phyloP scores from a whole-genome alignment of 2,329 filamentous ascomycete species.

The Colletotrichum sp. region DNA sequence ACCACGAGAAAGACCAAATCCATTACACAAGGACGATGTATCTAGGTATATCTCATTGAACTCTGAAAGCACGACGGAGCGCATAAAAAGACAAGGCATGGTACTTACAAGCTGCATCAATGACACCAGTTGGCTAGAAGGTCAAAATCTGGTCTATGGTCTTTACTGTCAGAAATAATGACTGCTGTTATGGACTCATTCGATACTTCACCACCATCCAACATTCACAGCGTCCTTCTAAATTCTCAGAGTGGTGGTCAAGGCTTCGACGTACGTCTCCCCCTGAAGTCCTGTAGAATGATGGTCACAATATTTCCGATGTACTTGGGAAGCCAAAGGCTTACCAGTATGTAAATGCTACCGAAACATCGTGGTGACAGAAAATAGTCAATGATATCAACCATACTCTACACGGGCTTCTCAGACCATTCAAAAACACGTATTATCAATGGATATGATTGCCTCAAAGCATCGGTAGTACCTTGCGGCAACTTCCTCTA shows the following conservation, averaged over 20 bases:
- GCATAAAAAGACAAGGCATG: too few species aligned
- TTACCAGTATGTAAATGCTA: not conserved
- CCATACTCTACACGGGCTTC: not conserved
- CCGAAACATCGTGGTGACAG: not conserved
- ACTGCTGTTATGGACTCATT: not conserved
- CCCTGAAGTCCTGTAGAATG: too few species aligned
- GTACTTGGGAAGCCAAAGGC: not conserved
- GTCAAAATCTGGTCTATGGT: not conserved
- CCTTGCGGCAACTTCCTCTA: not conserved
- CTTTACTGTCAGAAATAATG: not conserved
- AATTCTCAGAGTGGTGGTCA: not conserved
- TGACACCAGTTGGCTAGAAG: not conserved
- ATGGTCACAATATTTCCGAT: too few species aligned
- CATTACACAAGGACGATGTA: not conserved
- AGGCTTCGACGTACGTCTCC: not conserved
- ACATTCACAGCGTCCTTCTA: not conserved
- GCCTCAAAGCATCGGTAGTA: not conserved
- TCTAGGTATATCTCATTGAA: not conserved
- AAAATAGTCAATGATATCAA: not conserved
- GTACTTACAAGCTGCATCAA: not conserved
- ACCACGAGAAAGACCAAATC: not conserved
- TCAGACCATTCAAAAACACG: not conserved
- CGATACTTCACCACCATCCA: not conserved
- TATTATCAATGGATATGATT: not conserved
- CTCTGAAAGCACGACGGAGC: not conserved